Percentiles rank a stretch among this genome's conserved stretches.
Conservation (phyloP, 169 alveolate genomes). For the Plasmodium vinckei region DNA sequence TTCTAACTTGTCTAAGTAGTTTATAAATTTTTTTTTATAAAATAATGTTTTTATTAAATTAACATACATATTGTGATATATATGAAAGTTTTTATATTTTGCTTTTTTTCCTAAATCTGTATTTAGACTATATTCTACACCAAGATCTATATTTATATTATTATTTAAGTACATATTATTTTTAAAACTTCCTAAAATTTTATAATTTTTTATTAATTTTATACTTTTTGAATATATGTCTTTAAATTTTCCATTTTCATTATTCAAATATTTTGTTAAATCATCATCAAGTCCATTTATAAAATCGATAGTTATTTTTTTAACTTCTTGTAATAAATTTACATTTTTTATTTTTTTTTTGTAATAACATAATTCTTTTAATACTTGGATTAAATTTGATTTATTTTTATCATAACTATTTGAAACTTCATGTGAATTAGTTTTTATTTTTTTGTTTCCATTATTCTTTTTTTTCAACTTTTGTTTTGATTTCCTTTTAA, state of each 20-base stretch:
- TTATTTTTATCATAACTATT: not conserved
- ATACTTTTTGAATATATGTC: constrained; percentile 12
- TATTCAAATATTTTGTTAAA: not conserved
- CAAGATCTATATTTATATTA: constrained; percentile 23
- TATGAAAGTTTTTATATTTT: constrained; percentile 24
- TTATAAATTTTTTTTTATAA: constrained; percentile 14
- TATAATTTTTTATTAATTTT: constrained; percentile 2
- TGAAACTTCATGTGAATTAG: not conserved
- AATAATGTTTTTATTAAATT: constrained; percentile 8
- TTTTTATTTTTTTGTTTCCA: constrained; percentile 5
- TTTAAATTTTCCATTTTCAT: constrained; percentile 2
- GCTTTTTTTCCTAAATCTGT: constrained; percentile 7
- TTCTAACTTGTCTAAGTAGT: not conserved
- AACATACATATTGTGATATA: constrained; percentile 33
- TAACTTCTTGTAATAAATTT: constrained; percentile 7
- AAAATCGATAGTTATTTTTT: constrained; percentile 25
- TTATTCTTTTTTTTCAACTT: not conserved
- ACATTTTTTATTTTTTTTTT: constrained; percentile 41
- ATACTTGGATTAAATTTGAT: not conserved
- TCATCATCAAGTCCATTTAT: constrained; percentile 21
- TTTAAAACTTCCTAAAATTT: constrained; percentile 38
- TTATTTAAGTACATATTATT: constrained; percentile 25
- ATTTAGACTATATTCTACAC: constrained; percentile 39
- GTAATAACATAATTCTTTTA: constrained; percentile 12
- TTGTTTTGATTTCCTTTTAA: too few relatives aligned